Conservation (phyloP, 129 eudicot species). For the Centrapalus pauciflorus region DNA sequence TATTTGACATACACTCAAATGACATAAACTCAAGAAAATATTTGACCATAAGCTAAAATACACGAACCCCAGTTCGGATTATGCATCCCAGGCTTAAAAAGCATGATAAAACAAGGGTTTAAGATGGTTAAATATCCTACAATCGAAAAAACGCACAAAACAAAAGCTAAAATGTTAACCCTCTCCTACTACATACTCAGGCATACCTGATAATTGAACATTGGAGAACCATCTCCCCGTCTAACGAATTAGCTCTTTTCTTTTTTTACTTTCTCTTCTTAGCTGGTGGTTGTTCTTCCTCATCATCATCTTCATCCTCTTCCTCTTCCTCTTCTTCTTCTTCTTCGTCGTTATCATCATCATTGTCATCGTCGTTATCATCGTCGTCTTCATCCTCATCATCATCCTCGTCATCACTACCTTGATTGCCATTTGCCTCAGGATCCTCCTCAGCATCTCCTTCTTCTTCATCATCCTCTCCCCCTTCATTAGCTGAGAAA, state of each 20-base stretch:
- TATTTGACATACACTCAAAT: too few species aligned
- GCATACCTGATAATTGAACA: slow-evolving; percentile 25
- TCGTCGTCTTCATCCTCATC: slow-evolving; percentile 61
- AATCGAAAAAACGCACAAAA: slow-evolving; percentile 11
- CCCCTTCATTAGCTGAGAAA: slow-evolving; percentile 79
- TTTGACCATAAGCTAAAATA: background rate
- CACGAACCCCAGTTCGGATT: background rate
- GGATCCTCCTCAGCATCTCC: slow-evolving; percentile 57
- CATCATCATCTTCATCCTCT: slow-evolving; percentile 64
- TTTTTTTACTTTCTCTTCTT: slow-evolving; percentile 88
- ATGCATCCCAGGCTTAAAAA: background rate
- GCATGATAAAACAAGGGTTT: slow-evolving; percentile 1
- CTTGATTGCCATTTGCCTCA: slow-evolving; percentile 65
- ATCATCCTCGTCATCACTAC: slow-evolving; percentile 61
- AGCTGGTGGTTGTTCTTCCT: slow-evolving; percentile 83
- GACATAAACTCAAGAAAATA: background rate
- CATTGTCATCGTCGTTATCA: slow-evolving; percentile 51
- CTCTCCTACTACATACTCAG: slow-evolving; percentile 24
- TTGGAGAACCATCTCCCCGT: background rate
- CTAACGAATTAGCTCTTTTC: slow-evolving; percentile 25
- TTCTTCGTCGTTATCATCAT: slow-evolving; percentile 54
- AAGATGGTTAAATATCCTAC: slow-evolving; percentile 19
- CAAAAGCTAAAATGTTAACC: slow-evolving; percentile 15
- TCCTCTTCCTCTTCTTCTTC: slow-evolving; percentile 25
- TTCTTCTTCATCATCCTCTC: slow-evolving; percentile 44